A percentile compares a stretch with the other conserved stretches of the same genome.
phyloP scores from a whole-genome alignment of 805 yeast genomes.

The Candida anglica region DNA sequence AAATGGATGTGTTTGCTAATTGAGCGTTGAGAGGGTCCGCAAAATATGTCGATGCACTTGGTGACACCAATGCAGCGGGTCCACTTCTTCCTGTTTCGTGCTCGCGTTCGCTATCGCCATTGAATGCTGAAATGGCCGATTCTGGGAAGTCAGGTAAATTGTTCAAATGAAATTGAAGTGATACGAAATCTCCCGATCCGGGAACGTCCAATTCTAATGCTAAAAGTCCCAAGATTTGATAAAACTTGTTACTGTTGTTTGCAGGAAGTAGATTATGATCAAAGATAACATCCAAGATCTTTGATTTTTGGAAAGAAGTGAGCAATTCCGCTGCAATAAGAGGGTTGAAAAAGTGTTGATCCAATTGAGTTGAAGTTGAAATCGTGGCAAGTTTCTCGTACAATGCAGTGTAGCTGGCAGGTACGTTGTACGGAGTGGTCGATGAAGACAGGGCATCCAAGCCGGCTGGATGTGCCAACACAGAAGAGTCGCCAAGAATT shows the following conservation, averaged over 20 bases:
- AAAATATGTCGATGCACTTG: background rate
- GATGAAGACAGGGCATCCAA: background rate
- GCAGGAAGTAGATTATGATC: constrained; percentile 34
- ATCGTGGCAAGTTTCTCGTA: constrained; percentile 14
- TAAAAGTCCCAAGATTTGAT: constrained; percentile 35
- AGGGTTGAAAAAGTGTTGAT: constrained; percentile 22
- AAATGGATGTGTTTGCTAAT: constrained; percentile 14
- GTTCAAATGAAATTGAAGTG: constrained; percentile 31
- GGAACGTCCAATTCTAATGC: constrained; percentile 38
- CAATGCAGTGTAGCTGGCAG: constrained; percentile 25
- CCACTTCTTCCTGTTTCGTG: no score
- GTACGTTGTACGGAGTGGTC: constrained; percentile 13
- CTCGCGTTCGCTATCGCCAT: no score
- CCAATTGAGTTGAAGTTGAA: constrained; percentile 24
- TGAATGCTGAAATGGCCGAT: constrained; percentile 3
- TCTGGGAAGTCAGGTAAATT: constrained; percentile 34
- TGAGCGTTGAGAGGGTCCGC: constrained; percentile 26
- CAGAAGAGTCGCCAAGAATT: background rate
- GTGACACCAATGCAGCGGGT: background rate
- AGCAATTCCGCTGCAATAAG: constrained; percentile 20
- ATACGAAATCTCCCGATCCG: constrained; percentile 42
- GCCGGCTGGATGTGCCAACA: background rate
- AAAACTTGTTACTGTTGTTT: constrained; percentile 22
- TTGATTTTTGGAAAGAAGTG: constrained; percentile 26
- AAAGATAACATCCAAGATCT: constrained; percentile 29